Evolutionary conservation across 2,329 filamentous ascomycete genomes (phyloP).

Genomic region (Neopestalotiopsis sp.): DNA sequence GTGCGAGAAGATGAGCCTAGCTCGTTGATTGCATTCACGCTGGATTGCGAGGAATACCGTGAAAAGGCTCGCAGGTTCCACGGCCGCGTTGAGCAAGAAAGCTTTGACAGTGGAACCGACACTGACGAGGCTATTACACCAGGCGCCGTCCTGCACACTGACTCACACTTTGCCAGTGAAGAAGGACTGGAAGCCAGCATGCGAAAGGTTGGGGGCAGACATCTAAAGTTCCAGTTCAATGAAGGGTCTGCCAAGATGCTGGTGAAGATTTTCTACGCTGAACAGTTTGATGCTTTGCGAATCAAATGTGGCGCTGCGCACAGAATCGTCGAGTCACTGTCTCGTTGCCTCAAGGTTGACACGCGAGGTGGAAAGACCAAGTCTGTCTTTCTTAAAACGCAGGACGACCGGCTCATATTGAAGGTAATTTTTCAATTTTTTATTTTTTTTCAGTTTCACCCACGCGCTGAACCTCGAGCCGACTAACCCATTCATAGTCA

Average conservation of each 20-base stretch:
- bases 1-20: constrained; percentile 97
- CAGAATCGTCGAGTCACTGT: constrained; percentile 92
- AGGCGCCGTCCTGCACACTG: constrained; percentile 31
- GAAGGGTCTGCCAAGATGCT: constrained; percentile 94
- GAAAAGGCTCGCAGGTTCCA: constrained; percentile 67
- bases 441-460: constrained; percentile 57
- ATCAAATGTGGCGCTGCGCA: constrained; percentile 92
- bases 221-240: constrained; percentile 94
- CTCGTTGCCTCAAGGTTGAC: constrained; percentile 96
- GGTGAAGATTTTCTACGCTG: constrained; percentile 98
- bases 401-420: constrained; percentile 91
- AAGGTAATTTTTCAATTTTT: constrained; percentile 58
- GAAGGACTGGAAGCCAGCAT: constrained; percentile 84
- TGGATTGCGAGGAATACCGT: constrained; percentile 87
- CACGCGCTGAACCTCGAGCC: not conserved
- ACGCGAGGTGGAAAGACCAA: constrained; percentile 98
- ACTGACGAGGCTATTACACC: constrained; percentile 39
- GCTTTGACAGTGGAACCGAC: constrained; percentile 27
- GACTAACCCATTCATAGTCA: constrained; percentile 57
- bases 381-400: constrained; percentile 93
- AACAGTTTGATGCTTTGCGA: constrained; percentile 94
- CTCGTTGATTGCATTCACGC: constrained; percentile 90
- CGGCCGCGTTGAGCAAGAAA: constrained; percentile 27
- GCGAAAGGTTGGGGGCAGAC: constrained; percentile 83
- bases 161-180: constrained; percentile 50